Evolutionary conservation across 306 rosid genomes (phyloP).

Genomic region (Ochetophila trinervis): DNA sequence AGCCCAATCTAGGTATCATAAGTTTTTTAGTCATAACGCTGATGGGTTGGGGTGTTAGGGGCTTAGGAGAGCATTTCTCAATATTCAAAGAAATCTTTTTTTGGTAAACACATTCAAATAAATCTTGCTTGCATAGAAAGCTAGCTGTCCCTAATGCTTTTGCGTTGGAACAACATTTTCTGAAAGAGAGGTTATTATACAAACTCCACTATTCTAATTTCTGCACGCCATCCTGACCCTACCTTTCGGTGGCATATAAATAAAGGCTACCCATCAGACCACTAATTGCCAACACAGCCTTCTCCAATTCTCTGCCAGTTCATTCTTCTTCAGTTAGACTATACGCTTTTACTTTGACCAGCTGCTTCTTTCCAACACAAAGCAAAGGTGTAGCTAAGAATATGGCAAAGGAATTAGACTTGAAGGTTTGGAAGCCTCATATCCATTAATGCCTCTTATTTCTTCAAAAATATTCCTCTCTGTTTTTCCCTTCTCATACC

Average conservation of each 20-base stretch:
- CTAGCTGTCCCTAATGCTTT: slow-evolving; percentile 31
- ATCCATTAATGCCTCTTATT: neutral
- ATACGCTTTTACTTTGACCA: slow-evolving; percentile 6
- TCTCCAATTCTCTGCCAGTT: too few relatives aligned
- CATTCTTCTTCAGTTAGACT: neutral
- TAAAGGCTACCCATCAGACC: slow-evolving; percentile 1
- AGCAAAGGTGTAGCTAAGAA: neutral
- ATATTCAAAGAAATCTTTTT: slow-evolving; percentile 22
- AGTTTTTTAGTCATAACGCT: too few relatives aligned
- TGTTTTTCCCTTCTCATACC: neutral
- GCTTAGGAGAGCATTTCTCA: neutral
- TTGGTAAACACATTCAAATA: too few relatives aligned
- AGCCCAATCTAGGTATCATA: too few relatives aligned
- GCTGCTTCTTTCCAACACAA: slow-evolving; percentile 1
- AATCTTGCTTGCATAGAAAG: slow-evolving; percentile 30
- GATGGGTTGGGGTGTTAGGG: neutral
- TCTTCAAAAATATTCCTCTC: neutral
- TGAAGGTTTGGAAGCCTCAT: slow-evolving; percentile 26
- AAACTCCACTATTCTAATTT: neutral
- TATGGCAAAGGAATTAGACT: slow-evolving; percentile 34
- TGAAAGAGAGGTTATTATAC: slow-evolving; percentile 8
- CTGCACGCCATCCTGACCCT: neutral
- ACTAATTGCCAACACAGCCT: neutral
- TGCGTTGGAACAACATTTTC: slow-evolving; percentile 20
- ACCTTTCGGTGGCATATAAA: slow-evolving; percentile 27